Evolutionary conservation across 2,329 filamentous ascomycete species (phyloP).

Genomic region (Ceratocystis eucalypticola): DNA sequence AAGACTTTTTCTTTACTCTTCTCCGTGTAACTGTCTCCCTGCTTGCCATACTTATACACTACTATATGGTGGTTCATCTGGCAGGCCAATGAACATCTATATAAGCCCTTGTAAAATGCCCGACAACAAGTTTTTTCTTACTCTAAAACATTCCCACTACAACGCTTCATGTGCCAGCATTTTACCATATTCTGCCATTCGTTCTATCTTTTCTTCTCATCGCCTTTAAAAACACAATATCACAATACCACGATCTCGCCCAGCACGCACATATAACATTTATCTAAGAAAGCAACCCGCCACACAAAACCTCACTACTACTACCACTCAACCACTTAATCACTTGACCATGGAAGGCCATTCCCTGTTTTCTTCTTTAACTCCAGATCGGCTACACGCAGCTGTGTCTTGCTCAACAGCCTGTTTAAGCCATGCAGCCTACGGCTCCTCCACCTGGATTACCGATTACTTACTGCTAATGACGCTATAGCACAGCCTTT

Average conservation of each 20-base stretch:
- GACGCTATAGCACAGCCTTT: background rate
- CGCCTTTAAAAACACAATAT: background rate
- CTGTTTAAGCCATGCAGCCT: background rate
- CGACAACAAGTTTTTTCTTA: background rate
- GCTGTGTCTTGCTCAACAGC: background rate
- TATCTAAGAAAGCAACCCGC: background rate
- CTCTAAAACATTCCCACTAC: background rate
- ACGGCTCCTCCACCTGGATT: background rate
- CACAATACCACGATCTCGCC: background rate
- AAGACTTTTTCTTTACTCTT: background rate
- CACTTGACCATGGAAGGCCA: background rate
- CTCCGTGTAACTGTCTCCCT: slow-evolving; percentile 5
- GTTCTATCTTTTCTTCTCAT: background rate
- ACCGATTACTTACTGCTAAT: background rate
- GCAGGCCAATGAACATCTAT: slow-evolving; percentile 7
- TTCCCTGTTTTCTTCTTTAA: background rate
- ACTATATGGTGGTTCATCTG: slow-evolving; percentile 6
- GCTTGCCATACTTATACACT: background rate
- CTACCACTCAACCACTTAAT: background rate
- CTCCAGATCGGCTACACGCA: background rate
- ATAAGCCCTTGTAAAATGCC: slow-evolving; percentile 4
- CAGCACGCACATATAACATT: background rate
- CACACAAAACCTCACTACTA: background rate
- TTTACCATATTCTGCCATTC: background rate
- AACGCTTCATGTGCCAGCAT: background rate